phyloP scores from a whole-genome alignment of 2,329 filamentous ascomycete species.

The Trichoderma sp. region DNA sequence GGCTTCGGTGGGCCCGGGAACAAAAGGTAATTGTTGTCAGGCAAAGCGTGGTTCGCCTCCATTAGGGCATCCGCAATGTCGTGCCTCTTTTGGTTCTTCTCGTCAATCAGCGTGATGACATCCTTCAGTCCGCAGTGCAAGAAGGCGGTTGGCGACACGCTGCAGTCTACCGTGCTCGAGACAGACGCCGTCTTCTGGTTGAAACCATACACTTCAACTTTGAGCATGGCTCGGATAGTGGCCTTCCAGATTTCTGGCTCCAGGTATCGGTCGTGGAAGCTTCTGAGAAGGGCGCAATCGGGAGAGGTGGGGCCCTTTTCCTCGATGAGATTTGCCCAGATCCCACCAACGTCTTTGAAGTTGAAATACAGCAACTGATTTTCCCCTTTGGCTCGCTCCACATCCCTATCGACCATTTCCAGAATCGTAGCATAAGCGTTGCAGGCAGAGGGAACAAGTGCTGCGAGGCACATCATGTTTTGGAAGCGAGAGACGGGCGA shows the following conservation, averaged over 20 bases:
- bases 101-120: slow-evolving; percentile 58
- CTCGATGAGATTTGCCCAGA: slow-evolving; percentile 48
- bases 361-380: slow-evolving; percentile 50
- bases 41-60: slow-evolving; percentile 43
- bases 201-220: slow-evolving; percentile 62
- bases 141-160: slow-evolving; percentile 31
- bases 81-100: slow-evolving; percentile 54
- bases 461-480: slow-evolving; percentile 61
- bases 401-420: slow-evolving; percentile 57
- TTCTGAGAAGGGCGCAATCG: slow-evolving; percentile 29
- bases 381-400: slow-evolving; percentile 48
- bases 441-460: slow-evolving; percentile 60
- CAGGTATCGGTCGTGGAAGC: slow-evolving; percentile 51
- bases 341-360: slow-evolving; percentile 53
- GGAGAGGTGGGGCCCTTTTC: slow-evolving; percentile 35
- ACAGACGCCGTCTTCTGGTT: slow-evolving; percentile 24
- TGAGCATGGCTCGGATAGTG: slow-evolving; percentile 57
- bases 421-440: slow-evolving; percentile 62
- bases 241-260: slow-evolving; percentile 59
- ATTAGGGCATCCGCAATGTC: slow-evolving; percentile 52
- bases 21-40: slow-evolving; percentile 36
- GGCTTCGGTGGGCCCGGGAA: slow-evolving; percentile 33
- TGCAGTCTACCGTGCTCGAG: slow-evolving; percentile 22
- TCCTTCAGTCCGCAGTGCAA: slow-evolving; percentile 57
- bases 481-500: slow-evolving; percentile 57